Evolutionary conservation across 176 grass and related monocot species (phyloP), one percentile per base, ranked within the genome.

Genomic region (Metroxylon sagu): DNA sequence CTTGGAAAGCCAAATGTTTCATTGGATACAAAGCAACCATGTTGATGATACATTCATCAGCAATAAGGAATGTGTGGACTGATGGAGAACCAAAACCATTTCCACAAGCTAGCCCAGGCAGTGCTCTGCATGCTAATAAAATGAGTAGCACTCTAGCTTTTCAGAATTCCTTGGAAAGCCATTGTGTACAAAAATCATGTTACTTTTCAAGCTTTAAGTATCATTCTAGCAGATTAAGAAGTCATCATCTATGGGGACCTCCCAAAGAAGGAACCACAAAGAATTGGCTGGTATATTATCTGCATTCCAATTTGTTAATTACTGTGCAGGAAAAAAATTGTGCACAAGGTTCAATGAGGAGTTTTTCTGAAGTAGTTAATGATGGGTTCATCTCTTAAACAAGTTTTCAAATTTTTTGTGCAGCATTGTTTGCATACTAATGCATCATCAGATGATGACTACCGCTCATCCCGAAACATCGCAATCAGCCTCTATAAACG

Each of bases 401-500:
- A 59, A 31, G 61, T 25, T 35, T 71, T 53, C 1, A 53, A 66
- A 62, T 48, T 48, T 39, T 0, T 10, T 53, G 5, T 72, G 81
- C 66, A 97, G 93, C 76, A 85, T 68, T 72, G 81, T 4, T 88
- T 90, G 81, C 84, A 85, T 77, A 83, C 69, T 54, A 85, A 88
- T 70, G 92, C 83, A 72, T 88, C 73, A 12, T 76, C 73, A 4
- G 81, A 97, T 29, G 83, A 97, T 31, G 93, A 97, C 5, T 97
- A 88, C 27, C 82, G 82, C 19, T 97, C 87, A 1, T 97, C 84
- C 18, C 75, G 84, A 2, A 92, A 91, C 61, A 88, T 97, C 71
- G 93, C 87, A 2, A 83, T 75, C 56, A 97, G 78, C 61, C 53
- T 97, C 16, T 97, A 91, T 71, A 97, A 83, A 61, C 78, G 85